Evolutionary conservation across 2,329 filamentous ascomycete species (phyloP), one percentile per base, ranked within the genome.

Genomic region (Ceratocystiopsis minuta): DNA sequence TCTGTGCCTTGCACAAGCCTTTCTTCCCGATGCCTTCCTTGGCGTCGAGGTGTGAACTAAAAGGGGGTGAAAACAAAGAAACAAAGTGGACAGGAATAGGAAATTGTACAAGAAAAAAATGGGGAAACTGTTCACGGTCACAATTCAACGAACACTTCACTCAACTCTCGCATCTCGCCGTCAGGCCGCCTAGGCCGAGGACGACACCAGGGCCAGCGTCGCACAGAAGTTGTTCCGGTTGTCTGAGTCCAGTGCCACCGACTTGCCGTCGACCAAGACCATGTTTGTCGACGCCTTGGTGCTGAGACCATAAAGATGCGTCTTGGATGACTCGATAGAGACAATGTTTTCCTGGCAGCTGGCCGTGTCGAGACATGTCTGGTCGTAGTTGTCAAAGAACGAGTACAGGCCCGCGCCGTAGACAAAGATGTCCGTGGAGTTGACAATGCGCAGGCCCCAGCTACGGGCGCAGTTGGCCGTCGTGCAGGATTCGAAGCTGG

Each of bases 341-440:
- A 87, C 68, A 62, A 90, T 86, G 60, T 85, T 79, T 44, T 77
- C 67, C 60, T 88, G 83, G 63, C 83, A 90, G 49, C 70, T 72
- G 55, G 81, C 70, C 11, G 66, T 67, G 34, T 60, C 57, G 15
- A 87, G 68, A 52, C 83, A 90, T 16, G 66, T 65, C 59, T 86
- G 79, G 34, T 61, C 64, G 60, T 88, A 88, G 66, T 86, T 84
- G 57, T 88, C 72, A 54, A 85, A 88, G 70, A 88, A 88, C 49
- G 70, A 78, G 67, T 88, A 88, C 45, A 87, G 61, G 20, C 82
- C 82, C 6, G 72, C 78, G 37, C 82, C 81, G 53, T 78, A 83
- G 52, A 86, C 60, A 54, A 70, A 73, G 16, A 86, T 56, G 46
- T 84, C 70, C 11, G 65, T 67, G 3, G 78, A 83, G 57, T 79